A percentile compares a stretch with the other conserved stretches of the same genome.
Evolutionary conservation across 495 filamentous ascomycete genomes (phyloP).

Genomic region (Xylaria longipes): DNA sequence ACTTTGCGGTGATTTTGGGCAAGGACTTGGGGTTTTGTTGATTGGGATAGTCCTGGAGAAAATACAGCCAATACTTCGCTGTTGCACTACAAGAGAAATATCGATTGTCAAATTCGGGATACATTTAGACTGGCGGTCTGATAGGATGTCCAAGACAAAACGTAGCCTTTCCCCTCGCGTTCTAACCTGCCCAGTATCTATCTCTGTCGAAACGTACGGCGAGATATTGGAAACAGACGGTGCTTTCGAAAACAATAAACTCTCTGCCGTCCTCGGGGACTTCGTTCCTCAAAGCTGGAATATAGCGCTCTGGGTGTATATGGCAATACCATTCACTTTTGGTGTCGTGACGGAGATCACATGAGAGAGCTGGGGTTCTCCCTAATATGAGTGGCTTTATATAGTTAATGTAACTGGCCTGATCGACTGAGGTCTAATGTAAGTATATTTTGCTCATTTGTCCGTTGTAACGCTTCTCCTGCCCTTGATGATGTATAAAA

Average conservation of each 20-base stretch:
- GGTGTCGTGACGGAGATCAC: slow-evolving; percentile 36
- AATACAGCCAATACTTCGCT: slow-evolving; percentile 31
- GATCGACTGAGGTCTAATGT: slow-evolving; percentile 26
- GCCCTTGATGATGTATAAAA: slow-evolving; percentile 39
- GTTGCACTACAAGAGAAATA: slow-evolving; percentile 10
- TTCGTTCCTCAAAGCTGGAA: slow-evolving; percentile 31
- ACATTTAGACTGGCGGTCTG: slow-evolving; percentile 25
- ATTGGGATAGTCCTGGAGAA: slow-evolving; percentile 25
- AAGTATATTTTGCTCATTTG: background rate
- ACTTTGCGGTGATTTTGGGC: slow-evolving; percentile 26
- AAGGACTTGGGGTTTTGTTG: slow-evolving; percentile 15
- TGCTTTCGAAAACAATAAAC: slow-evolving; percentile 38
- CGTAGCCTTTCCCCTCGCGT: slow-evolving; percentile 16
- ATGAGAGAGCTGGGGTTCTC: slow-evolving; percentile 34
- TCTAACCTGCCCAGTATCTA: slow-evolving; percentile 30
- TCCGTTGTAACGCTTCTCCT: background rate
- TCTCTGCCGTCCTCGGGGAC: slow-evolving; percentile 30
- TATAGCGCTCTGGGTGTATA: slow-evolving; percentile 32
- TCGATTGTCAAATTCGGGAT: background rate
- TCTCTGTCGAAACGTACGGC: slow-evolving; percentile 33
- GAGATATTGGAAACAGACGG: slow-evolving; percentile 40
- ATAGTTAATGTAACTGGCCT: slow-evolving; percentile 40
- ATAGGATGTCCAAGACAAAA: slow-evolving; percentile 29
- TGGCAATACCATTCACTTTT: slow-evolving; percentile 32
- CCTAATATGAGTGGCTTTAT: slow-evolving; percentile 39